phyloP scores from a whole-genome alignment of 371 early-diverging fungal genomes.

The Mortierella polycephala region DNA sequence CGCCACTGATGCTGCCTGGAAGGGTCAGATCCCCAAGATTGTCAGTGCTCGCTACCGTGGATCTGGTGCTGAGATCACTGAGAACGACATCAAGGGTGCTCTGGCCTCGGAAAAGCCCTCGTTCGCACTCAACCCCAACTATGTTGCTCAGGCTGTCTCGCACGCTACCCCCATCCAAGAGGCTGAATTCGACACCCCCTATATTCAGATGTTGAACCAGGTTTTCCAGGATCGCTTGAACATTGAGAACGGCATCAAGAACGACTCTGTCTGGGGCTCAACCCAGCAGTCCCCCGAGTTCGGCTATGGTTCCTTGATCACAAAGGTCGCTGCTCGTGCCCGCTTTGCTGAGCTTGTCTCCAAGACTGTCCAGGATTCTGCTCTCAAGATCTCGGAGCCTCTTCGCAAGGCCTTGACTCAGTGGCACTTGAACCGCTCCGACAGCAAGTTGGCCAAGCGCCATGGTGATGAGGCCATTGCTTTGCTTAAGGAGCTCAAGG shows the following conservation, averaged over 20 bases:
- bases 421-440: slow-evolving; percentile 72
- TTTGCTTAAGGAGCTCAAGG: slow-evolving; percentile 54
- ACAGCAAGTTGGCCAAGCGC: slow-evolving; percentile 66
- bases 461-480: slow-evolving; percentile 59
- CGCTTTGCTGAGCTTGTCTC: slow-evolving; percentile 74
- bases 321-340: slow-evolving; percentile 75
- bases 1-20: slow-evolving; percentile 54
- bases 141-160: slow-evolving; percentile 32
- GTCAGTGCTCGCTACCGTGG: slow-evolving; percentile 68
- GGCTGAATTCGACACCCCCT: slow-evolving; percentile 72
- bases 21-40: slow-evolving; percentile 55
- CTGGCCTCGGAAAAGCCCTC: slow-evolving; percentile 46
- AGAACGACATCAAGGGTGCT: slow-evolving; percentile 59
- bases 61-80: slow-evolving; percentile 56
- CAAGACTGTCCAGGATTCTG: slow-evolving; percentile 64
- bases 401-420: slow-evolving; percentile 70
- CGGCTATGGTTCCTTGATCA: slow-evolving; percentile 83
- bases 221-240: slow-evolving; percentile 81
- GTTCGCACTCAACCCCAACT: slow-evolving; percentile 56
- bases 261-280: slow-evolving; percentile 65
- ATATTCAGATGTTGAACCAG: slow-evolving; percentile 82
- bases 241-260: slow-evolving; percentile 77
- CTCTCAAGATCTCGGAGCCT: slow-evolving; percentile 59
- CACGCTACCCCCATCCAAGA: slow-evolving; percentile 22
- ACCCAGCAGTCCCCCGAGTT: slow-evolving; percentile 82